phyloP scores from a whole-genome alignment of 2,329 filamentous ascomycete species.

The Alternaria atra region DNA sequence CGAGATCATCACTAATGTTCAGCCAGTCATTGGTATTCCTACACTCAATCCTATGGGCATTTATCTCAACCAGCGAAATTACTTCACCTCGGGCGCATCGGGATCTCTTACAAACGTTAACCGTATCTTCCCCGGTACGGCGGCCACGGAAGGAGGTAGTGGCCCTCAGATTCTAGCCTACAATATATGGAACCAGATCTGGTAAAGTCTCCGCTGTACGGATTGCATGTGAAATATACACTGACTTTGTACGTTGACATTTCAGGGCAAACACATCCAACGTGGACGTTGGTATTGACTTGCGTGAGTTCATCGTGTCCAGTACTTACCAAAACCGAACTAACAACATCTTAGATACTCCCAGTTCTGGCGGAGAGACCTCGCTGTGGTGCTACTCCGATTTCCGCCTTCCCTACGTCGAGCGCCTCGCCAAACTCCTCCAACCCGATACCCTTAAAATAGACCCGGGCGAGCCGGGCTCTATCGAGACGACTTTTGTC shows the following conservation, averaged over 20 bases:
- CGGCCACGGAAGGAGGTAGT: conserved; percentile 36
- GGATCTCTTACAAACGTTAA: conserved; percentile 50
- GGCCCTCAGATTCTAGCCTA: conserved; percentile 41
- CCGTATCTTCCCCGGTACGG: conserved; percentile 45
- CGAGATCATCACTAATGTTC: conserved; percentile 5
- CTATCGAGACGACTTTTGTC: conserved; percentile 53
- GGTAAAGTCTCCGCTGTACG: conserved; percentile 1
- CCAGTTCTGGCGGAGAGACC: conserved; percentile 48
- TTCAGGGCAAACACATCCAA: conserved; percentile 46
- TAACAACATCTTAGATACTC: conserved; percentile 36
- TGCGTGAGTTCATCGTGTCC: conserved; percentile 24
- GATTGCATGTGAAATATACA: too few species aligned
- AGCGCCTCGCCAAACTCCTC: conserved; percentile 51
- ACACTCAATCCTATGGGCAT: conserved; percentile 53
- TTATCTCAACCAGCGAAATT: conserved; percentile 52
- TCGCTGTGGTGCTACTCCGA: conserved; percentile 54
- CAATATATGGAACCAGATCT: conserved; percentile 52
- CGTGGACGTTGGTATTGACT: conserved; percentile 52
- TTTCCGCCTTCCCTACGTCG: conserved; percentile 48
- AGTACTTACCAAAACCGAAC: accelerated
- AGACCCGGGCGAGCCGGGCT: conserved; percentile 51
- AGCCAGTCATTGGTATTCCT: conserved; percentile 50
- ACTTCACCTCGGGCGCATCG: conserved; percentile 43
- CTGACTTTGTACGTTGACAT: too few species aligned
- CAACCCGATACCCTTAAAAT: conserved; percentile 53